Evolutionary conservation across 2,329 filamentous ascomycete species (phyloP), one percentile per base, ranked within the genome.

Genomic region (Apiospora koreana): DNA sequence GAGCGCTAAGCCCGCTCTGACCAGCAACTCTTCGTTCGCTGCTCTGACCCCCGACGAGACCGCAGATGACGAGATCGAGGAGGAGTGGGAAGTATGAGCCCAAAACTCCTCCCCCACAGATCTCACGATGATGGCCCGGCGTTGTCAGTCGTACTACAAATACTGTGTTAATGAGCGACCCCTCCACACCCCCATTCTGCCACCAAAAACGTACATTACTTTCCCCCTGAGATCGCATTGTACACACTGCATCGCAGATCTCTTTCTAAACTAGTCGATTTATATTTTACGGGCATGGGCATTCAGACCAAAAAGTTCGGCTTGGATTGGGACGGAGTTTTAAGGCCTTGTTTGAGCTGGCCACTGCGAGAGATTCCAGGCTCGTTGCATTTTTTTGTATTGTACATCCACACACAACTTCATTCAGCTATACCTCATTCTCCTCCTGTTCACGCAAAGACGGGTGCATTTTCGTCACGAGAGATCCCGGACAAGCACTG

Each of bases 1-100:
- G 74, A 78, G 77, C 69, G 74, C 77, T 73, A 79, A 79, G 72
- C 77, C 78, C 21, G 71, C 75, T 50, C 42, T 79, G 31, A 80
- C 74, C 74, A 79, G 73, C 73, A 77, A 65, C 74, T 80, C 78
- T 41, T 79, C 79, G 4, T 80, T 79, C 65, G 78, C 78, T 69
- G 79, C 78, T 45, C 72, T 80, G 35, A 78, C 77, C 23, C 75
- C 79, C 12, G 78, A 80, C 42, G 78, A 75, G 72, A 76, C 74
- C 1, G 74, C 74, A 8, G 78, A 79, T 66, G 76, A 79, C 35
- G 77, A 79, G 46, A 74, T 73, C 38, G 78, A 79, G 74, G 70
- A 78, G 67, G 78, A 80, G 73, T 80, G 79, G 79, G 79, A 80
- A 70, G 79, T 80, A 76, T 80, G 72, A 79, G 38, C 31, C 9